These are phyloP conservation scores for Venturia asperata DNA, from an alignment of 2,329 filamentous ascomycete genomes.

Conservation along the genomic window DNA sequence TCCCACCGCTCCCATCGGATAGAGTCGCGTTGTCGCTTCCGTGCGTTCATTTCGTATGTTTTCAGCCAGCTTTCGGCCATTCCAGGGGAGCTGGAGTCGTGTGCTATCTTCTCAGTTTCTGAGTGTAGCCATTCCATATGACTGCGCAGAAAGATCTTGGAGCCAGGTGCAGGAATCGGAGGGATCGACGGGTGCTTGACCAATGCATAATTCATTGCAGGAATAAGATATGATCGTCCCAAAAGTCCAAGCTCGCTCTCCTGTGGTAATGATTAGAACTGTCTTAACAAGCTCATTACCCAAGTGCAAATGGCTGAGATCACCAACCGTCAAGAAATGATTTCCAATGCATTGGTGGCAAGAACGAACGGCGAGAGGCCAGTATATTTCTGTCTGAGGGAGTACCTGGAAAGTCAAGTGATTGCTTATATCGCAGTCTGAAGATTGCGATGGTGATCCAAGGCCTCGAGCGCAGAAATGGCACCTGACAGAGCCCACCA, in stretches of 20 bases:
- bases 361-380: conserved; percentile 60
- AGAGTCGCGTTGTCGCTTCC: conserved; percentile 52
- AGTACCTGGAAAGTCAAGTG: conserved; percentile 38
- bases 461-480: conserved; percentile 56
- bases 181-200: conserved; percentile 50
- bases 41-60: conserved; percentile 59
- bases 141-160: conserved; percentile 54
- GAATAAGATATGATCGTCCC: conserved; percentile 62
- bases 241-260: conserved; percentile 54
- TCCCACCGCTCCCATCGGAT: conserved; percentile 71
- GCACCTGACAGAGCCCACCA: conserved; percentile 57
- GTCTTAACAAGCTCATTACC: conserved; percentile 38
- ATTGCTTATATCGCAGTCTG: conserved; percentile 42
- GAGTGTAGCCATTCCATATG: conserved; percentile 58
- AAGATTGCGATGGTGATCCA: conserved; percentile 25
- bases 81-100: conserved; percentile 54
- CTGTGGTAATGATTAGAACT: conserved; percentile 61
- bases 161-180: conserved; percentile 40
- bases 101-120: conserved; percentile 54
- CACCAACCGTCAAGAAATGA: conserved; percentile 57
- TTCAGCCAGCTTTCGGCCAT: conserved; percentile 73
- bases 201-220: conserved; percentile 55
- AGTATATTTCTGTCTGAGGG: conserved; percentile 56
- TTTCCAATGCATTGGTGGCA: conserved; percentile 60
- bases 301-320: not conserved